These are phyloP conservation scores for Colletotrichum sublineola DNA, from an alignment of 2,329 filamentous ascomycete species.

Conservation along the genomic window DNA sequence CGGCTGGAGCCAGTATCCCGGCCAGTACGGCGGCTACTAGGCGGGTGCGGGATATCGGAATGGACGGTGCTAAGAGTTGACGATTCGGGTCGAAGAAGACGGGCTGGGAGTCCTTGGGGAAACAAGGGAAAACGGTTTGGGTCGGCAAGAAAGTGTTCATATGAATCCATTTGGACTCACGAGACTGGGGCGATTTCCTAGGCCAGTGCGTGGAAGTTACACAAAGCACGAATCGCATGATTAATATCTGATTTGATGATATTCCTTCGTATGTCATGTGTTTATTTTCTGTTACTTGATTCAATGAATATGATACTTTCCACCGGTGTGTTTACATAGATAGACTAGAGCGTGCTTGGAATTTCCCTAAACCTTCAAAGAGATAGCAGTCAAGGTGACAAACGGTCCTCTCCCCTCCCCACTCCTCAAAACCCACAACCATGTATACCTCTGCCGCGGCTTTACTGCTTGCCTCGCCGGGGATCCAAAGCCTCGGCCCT, in stretches of 20 bases:
- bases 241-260: not conserved
- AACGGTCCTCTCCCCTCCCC: not conserved
- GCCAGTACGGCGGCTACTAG: conserved; percentile 52
- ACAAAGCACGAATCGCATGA: conserved; percentile 19
- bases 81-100: not conserved
- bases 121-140: conserved; percentile 11
- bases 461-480: conserved; percentile 71
- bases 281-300: not conserved
- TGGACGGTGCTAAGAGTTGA: not conserved
- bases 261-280: not conserved
- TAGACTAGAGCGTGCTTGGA: not conserved
- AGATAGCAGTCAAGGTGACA: not conserved
- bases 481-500: conserved; percentile 86
- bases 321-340: not conserved
- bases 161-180: not conserved
- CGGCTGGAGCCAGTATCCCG: conserved; percentile 55
- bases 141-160: not conserved
- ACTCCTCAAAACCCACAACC: not conserved
- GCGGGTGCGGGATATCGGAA: not conserved
- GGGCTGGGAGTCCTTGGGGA: conserved; percentile 2
- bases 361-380: not conserved
- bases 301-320: not conserved
- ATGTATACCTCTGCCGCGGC: not conserved
- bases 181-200: conserved; percentile 11
- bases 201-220: not conserved